Base-by-base conservation (phyloP, 768 basidiomycete species). In the Leccinum olivaceopallidum region DNA sequence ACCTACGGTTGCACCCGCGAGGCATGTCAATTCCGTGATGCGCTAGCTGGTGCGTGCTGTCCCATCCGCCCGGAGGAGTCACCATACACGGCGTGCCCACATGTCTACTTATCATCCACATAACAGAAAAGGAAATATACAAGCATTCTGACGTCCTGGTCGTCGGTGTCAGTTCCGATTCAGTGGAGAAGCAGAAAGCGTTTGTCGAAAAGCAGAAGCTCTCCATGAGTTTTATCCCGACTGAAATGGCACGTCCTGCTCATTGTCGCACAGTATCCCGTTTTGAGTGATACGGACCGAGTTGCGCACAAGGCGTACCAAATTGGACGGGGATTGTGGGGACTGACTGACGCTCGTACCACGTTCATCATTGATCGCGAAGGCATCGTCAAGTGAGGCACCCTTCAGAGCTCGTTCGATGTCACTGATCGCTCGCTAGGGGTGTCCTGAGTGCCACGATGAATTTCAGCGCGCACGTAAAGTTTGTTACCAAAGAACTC, bases 11-110 rank as follows among this genome's bases (percentile, higher is more conserved):
- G 93, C 73, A 95, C 90, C 18, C 86, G 82, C 67, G 86, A 94
- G 72, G 92, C 88, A 2, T 93, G 91, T 67, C 80, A 85, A 56
- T 93, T 95, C 73, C 83, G 92, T 26, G 89, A 94, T 76, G 90
- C 90, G 4, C 75, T 90, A 48, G 82, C 78, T 37, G 84, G 89
- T 89, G 59, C 58, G 82, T 70, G 4, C 30, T 24, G 5, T 57
- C 51, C 53, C 55, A 20, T 42, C 51, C 55, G 18, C 39, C 51
- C 20, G 36, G 50, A 62, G 39, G 53, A 16, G 44, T 60, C 47
- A 5, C 3, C 9, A 18, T 13, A 12, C 18, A 22, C 26, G 28
- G 14, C 16, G 28, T 20, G 36, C 16, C n/a, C 39, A 57, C 54
- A 44, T n/a, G 12, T 39, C 44, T 34, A 12, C 58, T 59, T 49